phyloP scores from a whole-genome alignment of 306 rosid genomes.

The Fragaria nilgerrensis region DNA sequence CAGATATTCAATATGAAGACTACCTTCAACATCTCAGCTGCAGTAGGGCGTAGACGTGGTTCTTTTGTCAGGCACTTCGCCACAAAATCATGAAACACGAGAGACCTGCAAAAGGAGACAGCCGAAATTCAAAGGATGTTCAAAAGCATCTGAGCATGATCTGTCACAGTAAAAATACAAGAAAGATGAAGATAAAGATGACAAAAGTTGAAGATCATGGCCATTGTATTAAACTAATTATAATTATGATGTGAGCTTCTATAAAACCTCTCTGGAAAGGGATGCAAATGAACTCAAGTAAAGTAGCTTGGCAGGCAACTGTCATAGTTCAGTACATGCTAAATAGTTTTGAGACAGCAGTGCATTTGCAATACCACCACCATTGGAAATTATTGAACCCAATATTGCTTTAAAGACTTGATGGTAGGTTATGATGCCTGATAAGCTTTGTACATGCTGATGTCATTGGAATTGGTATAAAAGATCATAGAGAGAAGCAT shows the following conservation, averaged over 20 bases:
- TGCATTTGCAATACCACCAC: background rate
- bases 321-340: background rate
- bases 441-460: conserved; percentile 5
- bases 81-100: conserved; percentile 93
- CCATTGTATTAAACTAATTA: background rate
- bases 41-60: conserved; percentile 89
- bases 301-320: background rate
- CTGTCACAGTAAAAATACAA: conserved; percentile 1
- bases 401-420: background rate
- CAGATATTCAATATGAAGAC: conserved; percentile 16
- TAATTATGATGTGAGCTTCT: conserved; percentile 5
- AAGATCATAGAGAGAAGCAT: conserved; percentile 15
- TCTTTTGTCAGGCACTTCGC: conserved; percentile 97
- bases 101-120: conserved; percentile 64
- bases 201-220: background rate
- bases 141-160: conserved; percentile 13
- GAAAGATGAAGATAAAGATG: background rate
- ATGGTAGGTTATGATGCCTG: background rate
- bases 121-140: conserved; percentile 13
- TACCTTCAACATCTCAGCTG: conserved; percentile 98
- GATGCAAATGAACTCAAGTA: background rate
- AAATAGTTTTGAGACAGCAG: background rate
- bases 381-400: background rate
- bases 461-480: conserved; percentile 17
- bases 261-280: conserved; percentile 2